Percentiles rank a stretch among this genome's conserved stretches.
phyloP scores from a whole-genome alignment of 2,329 filamentous ascomycete genomes.

The Tolypocladium tropicale region DNA sequence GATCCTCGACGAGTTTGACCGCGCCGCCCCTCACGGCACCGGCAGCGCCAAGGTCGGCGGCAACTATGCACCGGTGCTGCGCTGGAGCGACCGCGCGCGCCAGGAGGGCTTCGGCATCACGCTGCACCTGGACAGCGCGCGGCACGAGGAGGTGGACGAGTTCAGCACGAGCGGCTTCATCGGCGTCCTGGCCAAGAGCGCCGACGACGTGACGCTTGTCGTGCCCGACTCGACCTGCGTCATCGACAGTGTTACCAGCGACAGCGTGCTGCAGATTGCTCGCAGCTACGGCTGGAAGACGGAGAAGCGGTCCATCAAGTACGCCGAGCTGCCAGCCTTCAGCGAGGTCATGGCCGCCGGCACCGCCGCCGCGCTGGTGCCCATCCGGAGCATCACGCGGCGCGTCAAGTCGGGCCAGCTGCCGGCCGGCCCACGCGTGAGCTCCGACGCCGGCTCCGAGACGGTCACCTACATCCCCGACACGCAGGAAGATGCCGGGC shows the following conservation, averaged over 20 bases:
- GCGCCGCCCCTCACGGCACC: constrained; percentile 81
- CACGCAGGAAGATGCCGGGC: constrained; percentile 58
- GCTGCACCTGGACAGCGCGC: constrained; percentile 80
- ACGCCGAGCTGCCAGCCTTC: constrained; percentile 43
- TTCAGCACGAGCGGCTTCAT: constrained; percentile 94
- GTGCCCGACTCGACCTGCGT: constrained; percentile 83
- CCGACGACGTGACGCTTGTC: constrained; percentile 57
- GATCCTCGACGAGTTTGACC: constrained; percentile 88
- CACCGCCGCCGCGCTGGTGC: constrained; percentile 83
- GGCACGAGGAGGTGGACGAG: constrained; percentile 80
- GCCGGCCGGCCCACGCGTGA: constrained; percentile 27
- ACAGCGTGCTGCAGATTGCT: constrained; percentile 68
- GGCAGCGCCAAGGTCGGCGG: constrained; percentile 91
- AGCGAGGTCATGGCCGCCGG: constrained; percentile 82
- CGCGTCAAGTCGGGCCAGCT: constrained; percentile 18
- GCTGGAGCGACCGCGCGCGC: constrained; percentile 75
- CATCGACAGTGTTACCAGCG: constrained; percentile 77
- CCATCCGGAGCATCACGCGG: constrained; percentile 82
- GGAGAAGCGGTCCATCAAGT: constrained; percentile 62
- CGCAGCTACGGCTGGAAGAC: constrained; percentile 74
- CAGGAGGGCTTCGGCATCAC: constrained; percentile 85
- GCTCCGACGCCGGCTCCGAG: constrained; percentile 29
- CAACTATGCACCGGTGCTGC: constrained; percentile 88
- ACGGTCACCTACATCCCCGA: constrained; percentile 45
- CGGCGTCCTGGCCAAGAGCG: constrained; percentile 49